A percentile compares a stretch with the other conserved stretches of the same genome.
Conservation (phyloP, 2,329 filamentous ascomycete species). For the Cladosporium velox region DNA sequence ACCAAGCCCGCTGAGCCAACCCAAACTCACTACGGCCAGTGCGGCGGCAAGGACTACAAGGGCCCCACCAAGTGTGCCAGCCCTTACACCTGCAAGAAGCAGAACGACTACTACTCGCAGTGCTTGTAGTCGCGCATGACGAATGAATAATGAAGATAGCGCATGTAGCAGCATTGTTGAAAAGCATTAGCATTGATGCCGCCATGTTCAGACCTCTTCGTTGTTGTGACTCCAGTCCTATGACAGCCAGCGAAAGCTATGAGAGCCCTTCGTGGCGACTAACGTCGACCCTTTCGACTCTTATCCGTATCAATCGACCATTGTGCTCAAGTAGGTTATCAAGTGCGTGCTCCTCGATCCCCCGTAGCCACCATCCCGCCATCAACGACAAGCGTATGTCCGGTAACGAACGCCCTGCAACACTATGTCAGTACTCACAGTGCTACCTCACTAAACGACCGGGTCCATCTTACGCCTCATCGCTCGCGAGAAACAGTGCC, state of each 20-base stretch:
- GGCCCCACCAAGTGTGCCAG: constrained; percentile 39
- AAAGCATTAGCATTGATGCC: neutral
- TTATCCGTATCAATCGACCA: constrained; percentile 93
- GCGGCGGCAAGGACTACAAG: constrained; percentile 40
- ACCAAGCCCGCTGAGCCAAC: constrained; percentile 11
- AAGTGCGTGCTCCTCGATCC: neutral
- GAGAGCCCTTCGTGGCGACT: constrained; percentile 91
- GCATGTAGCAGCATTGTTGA: neutral
- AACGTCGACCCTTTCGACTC: constrained; percentile 91
- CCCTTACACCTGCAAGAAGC: constrained; percentile 38
- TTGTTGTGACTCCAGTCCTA: constrained; percentile 60
- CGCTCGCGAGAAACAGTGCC: constrained; percentile 31
- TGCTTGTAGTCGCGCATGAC: constrained; percentile 28
- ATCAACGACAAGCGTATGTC: constrained; percentile 23
- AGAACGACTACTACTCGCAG: constrained; percentile 43
- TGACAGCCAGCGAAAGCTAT: constrained; percentile 88
- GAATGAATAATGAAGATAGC: neutral
- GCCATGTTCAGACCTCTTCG: neutral
- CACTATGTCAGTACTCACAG: neutral
- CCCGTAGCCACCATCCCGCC: neutral
- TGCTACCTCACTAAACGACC: neutral
- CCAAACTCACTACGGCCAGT: constrained; percentile 32
- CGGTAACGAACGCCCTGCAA: constrained; percentile 27
- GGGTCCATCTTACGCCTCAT: constrained; percentile 28
- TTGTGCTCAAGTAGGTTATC: constrained; percentile 60